Base-by-base conservation (phyloP, 2,329 filamentous ascomycete species). In the Verticillium nonalfalfae region DNA sequence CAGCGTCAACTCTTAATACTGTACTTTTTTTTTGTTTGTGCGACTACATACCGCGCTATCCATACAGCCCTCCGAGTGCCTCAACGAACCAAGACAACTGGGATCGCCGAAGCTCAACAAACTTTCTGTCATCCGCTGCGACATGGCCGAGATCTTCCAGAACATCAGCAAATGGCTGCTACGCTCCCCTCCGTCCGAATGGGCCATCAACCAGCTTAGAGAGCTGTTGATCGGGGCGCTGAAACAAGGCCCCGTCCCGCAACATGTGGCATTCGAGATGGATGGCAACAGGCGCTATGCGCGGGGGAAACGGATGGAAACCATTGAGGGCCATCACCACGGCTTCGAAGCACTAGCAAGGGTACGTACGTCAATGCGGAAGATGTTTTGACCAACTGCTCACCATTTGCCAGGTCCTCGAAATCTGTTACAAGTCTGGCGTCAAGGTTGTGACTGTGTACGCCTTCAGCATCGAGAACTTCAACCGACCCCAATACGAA, bases 211-310 rank as follows among this genome's bases (percentile, higher is more conserved):
- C 63, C 86, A 89, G 69, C 77, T 96, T 21, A 87, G 92, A 65
- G 91, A 96, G 73, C 79, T 97, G 58, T 82, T 98, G 65, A 95
- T 99, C 68, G 91, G 92, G 60, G 90, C 93, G 58, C 78, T 98
- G 60, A 89, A 89, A 71, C 94, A 97, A 76, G 95, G 95, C 0
- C 92, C 93, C 1, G 89, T 99, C 60, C 95, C 95, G 10, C 88
- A 92, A 71, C 95, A 99, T 85, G 86, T 99, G 63, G 95, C 95
- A n/a, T 99, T 99, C 72, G 94, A 97, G 68, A 99, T 99, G 95
- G 95, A 99, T 74, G 95, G 95, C 61, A 99, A 99, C 77, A 82
- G 95, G 70, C 89, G 95, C 56, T 99, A 96, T 78, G 95, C 95
- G 14, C 85, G 91, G 64, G 90, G 84, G 65, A 92, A 95, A 77